Base-by-base conservation (phyloP, 2,329 filamentous ascomycete genomes). In the Scorias spongiosa region DNA sequence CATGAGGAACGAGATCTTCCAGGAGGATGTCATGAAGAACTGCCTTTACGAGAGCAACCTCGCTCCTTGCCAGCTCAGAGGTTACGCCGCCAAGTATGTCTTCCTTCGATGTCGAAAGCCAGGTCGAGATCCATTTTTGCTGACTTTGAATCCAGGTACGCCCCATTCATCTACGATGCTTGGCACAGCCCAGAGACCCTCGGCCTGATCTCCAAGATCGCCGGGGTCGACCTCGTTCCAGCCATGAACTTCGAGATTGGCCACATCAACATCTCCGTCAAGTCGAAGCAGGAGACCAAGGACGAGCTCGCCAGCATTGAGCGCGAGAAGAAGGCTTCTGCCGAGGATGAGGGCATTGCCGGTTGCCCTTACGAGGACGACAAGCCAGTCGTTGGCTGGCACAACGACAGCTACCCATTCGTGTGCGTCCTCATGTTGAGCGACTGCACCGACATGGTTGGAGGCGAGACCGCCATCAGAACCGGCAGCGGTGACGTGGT, bases 381-480 rank as follows among this genome's bases (percentile, higher is more conserved):
- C 17, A 28, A 40, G 20, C 20, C 38, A 11, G 38, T 28, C 18
- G 70, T 80, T 28, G 73, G 69, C 36, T 81, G 76, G 76, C 76
- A 80, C 59, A 72, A 64, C 1, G 78, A 81, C 57, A 76, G 72
- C 54, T 80, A 78, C 54, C 76, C 77, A 0, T 81, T 80, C 53
- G 77, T 81, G 14, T 80, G 76, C 50, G 76, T 81, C n/a, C 67
- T 71, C 7, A 81, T 81, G 76, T 66, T 81, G 26, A 76, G 73
- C 32, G 76, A 81, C 52, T 78, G 75, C 49, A 69, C 66, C 0
- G 63, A 66, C 34, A 81, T 81, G 77, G 62, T 76, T 11, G 78
- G 78, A 9, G 77, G 78, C 4, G 78, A 81, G 59, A 81, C 77
- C 1, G 76, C 72, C 2, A 57, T 81, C 14, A 65, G 68, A 32